Evolutionary conservation across 2,329 filamentous ascomycete genomes (phyloP).

Genomic region (Pseudogymnoascus sp.): DNA sequence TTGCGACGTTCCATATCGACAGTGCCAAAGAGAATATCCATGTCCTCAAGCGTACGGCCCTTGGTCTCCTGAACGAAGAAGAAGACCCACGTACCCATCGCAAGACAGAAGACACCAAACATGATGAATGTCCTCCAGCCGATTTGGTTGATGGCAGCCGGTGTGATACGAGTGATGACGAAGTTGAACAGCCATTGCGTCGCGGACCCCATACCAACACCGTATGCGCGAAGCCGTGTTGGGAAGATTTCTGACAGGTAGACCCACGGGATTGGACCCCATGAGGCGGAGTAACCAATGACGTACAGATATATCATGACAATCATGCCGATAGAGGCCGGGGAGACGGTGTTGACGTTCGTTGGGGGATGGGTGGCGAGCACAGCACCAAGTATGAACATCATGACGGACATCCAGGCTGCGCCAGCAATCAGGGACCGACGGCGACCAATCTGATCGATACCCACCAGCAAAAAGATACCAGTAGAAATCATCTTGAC

Average conservation of each 20-base stretch:
- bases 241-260: constrained; percentile 49
- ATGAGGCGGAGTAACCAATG: constrained; percentile 44
- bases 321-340: constrained; percentile 30
- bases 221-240: constrained; percentile 43
- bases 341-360: constrained; percentile 35
- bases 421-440: constrained; percentile 44
- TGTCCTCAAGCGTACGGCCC: constrained; percentile 59
- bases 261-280: constrained; percentile 48
- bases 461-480: constrained; percentile 43
- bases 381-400: constrained; percentile 48
- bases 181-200: constrained; percentile 71
- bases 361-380: constrained; percentile 38
- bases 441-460: constrained; percentile 44
- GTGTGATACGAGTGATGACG: constrained; percentile 49
- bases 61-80: constrained; percentile 63
- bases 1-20: constrained; percentile 15
- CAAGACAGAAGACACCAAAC: constrained; percentile 40
- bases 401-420: constrained; percentile 45
- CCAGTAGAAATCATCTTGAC: constrained; percentile 60
- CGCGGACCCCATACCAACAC: constrained; percentile 57
- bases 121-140: constrained; percentile 43
- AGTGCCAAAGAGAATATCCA: constrained; percentile 28
- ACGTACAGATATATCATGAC: constrained; percentile 28
- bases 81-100: constrained; percentile 40
- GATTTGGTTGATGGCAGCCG: constrained; percentile 44